phyloP scores from a whole-genome alignment of 352 stramenopile genomes.

The Elongisporangium senticosum region DNA sequence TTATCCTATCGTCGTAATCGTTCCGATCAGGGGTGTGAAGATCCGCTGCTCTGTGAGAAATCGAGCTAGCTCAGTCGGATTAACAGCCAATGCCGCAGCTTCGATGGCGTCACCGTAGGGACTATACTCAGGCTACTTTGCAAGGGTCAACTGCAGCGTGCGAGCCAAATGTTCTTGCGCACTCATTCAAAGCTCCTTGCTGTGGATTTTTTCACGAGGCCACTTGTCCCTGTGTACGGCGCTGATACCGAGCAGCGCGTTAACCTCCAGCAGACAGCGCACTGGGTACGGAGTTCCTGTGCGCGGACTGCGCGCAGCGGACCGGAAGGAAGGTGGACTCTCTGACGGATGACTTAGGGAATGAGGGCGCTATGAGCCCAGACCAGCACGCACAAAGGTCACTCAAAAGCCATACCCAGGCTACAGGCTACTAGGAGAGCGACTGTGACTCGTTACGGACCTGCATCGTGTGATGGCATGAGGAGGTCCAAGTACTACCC shows the following conservation, averaged over 20 bases:
- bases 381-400: too few species aligned
- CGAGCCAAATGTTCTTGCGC: slow-evolving; percentile 17
- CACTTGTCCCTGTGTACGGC: slow-evolving; percentile 35
- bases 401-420: too few species aligned
- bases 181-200: slow-evolving; percentile 31
- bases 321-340: too few species aligned
- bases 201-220: slow-evolving; percentile 15
- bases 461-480: too few species aligned
- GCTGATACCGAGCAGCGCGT: slow-evolving; percentile 23
- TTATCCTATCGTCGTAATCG: slow-evolving; percentile 8
- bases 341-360: too few species aligned
- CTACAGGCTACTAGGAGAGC: too few species aligned
- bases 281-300: too few species aligned
- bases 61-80: slow-evolving; percentile 13
- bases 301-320: too few species aligned
- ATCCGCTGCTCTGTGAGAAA: slow-evolving; percentile 11
- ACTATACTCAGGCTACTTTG: neutral
- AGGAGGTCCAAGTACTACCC: too few species aligned
- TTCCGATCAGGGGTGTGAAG: too few species aligned
- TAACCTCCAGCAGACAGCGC: slow-evolving; percentile 19
- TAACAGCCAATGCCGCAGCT: neutral
- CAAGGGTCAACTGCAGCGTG: slow-evolving; percentile 18
- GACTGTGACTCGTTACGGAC: too few species aligned
- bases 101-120: neutral
- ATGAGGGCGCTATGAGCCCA: too few species aligned